These are phyloP conservation scores for Melampsora americana DNA, from an alignment of 1,284 basidiomycete genomes.

Conservation along the genomic window DNA sequence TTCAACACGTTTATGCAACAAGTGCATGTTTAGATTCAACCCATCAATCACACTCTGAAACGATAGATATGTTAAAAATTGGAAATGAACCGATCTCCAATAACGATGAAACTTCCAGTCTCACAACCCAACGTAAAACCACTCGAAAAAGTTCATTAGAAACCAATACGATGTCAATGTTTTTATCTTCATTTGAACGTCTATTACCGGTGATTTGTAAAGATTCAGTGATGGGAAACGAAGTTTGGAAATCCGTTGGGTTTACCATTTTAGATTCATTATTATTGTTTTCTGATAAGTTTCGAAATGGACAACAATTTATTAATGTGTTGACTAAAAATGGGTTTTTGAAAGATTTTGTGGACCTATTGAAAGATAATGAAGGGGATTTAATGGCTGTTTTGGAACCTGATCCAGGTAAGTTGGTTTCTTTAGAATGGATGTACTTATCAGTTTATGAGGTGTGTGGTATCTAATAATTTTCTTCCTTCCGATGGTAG, in stretches of 20 bases:
- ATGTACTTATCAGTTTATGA: slow-evolving; percentile 54
- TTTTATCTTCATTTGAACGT: slow-evolving; percentile 63
- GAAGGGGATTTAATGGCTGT: slow-evolving; percentile 75
- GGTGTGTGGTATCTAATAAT: slow-evolving; percentile 52
- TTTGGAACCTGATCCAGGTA: slow-evolving; percentile 78
- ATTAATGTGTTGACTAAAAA: slow-evolving; percentile 63
- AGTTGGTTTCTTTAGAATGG: not conserved
- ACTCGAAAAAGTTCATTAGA: slow-evolving; percentile 36
- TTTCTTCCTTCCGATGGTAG: slow-evolving; percentile 4
- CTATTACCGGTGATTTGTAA: slow-evolving; percentile 74
- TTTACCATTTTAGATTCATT: slow-evolving; percentile 80
- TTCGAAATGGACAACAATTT: slow-evolving; percentile 56
- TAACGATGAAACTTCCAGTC: slow-evolving; percentile 24
- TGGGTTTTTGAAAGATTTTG: slow-evolving; percentile 79
- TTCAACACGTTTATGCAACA: slow-evolving; percentile 42
- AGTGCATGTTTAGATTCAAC: slow-evolving; percentile 24
- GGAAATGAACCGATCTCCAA: not conserved
- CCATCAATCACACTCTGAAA: not conserved
- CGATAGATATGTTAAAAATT: not conserved
- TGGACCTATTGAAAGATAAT: slow-evolving; percentile 75
- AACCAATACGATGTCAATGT: slow-evolving; percentile 51
- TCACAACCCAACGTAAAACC: slow-evolving; percentile 19
- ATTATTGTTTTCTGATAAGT: slow-evolving; percentile 57
- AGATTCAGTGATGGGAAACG: slow-evolving; percentile 88
- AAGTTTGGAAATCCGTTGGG: slow-evolving; percentile 93